Conservation (phyloP, 1,139 yeast species). For the Saccharomyces hybrid region DNA sequence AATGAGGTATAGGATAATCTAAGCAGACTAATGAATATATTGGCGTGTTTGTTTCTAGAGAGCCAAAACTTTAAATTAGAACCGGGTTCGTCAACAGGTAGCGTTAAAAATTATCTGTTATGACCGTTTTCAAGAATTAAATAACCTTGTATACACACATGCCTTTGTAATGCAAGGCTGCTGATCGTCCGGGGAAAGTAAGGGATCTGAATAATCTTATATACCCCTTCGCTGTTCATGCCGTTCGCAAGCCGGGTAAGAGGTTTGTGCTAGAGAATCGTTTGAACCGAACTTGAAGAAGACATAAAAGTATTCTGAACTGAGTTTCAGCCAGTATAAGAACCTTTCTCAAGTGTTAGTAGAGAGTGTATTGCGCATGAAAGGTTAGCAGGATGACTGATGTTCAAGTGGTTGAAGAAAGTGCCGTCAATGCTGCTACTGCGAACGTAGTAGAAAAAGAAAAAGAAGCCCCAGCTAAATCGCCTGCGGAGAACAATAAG, state of each 20-base stretch:
- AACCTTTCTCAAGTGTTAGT: no score
- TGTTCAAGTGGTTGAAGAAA: background rate
- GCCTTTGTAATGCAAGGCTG: background rate
- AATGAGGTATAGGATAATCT: background rate
- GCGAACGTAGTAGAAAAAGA: background rate
- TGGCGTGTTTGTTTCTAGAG: background rate
- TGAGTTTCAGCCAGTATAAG: no score
- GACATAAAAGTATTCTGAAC: no score
- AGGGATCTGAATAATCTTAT: background rate
- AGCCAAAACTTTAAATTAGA: no score
- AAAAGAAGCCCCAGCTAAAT: background rate
- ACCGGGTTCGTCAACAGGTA: no score
- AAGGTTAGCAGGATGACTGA: background rate
- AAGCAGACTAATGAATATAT: background rate
- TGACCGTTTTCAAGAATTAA: background rate
- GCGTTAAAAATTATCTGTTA: no score
- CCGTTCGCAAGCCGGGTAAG: background rate
- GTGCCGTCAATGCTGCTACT: background rate
- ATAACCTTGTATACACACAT: background rate
- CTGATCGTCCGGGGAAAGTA: background rate
- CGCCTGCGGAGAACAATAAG: slow-evolving; percentile 5
- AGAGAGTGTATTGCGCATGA: no score
- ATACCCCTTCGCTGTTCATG: background rate
- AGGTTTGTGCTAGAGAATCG: no score
- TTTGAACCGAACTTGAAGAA: no score